Percentiles rank a stretch among this genome's conserved stretches.
Evolutionary conservation across 1,139 yeast genomes (phyloP).

Genomic region (Saccharomyces pastorianus): DNA sequence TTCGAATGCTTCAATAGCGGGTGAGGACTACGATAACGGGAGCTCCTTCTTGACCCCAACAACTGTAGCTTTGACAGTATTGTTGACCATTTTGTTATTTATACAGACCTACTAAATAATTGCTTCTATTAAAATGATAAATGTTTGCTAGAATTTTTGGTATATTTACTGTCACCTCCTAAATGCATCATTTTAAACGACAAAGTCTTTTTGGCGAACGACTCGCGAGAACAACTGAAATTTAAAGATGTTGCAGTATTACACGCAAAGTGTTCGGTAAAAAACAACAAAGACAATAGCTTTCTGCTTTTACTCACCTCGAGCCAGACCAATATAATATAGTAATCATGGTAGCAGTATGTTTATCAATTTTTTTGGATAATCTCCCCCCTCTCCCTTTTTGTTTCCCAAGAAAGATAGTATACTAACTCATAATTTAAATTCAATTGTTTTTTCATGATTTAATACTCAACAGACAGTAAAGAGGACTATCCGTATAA

Average conservation of each 20-base stretch:
- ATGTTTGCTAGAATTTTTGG: neutral
- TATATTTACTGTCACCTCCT: neutral
- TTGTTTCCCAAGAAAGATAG: too few species aligned
- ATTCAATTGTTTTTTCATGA: neutral
- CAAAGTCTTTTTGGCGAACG: neutral
- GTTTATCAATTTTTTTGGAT: neutral
- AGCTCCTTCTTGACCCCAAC: conserved; percentile 4
- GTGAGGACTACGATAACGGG: neutral
- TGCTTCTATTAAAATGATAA: neutral
- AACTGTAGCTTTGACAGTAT: conserved; percentile 5
- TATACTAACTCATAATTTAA: conserved; percentile 2
- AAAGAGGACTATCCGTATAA: conserved; percentile 80
- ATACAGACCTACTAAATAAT: conserved; percentile 3
- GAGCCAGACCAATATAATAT: neutral
- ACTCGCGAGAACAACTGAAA: neutral
- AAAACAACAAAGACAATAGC: neutral
- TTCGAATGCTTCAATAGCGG: neutral
- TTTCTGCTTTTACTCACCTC: neutral
- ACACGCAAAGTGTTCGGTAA: neutral
- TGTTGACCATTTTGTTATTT: conserved; percentile 5
- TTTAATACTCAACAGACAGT: conserved; percentile 37
- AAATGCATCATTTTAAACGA: neutral
- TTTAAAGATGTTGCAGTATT: neutral
- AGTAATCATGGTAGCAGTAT: conserved; percentile 9
- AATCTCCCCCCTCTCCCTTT: too few species aligned